phyloP scores from a whole-genome alignment of 371 early-diverging fungal species.

The Mortierella sp. region DNA sequence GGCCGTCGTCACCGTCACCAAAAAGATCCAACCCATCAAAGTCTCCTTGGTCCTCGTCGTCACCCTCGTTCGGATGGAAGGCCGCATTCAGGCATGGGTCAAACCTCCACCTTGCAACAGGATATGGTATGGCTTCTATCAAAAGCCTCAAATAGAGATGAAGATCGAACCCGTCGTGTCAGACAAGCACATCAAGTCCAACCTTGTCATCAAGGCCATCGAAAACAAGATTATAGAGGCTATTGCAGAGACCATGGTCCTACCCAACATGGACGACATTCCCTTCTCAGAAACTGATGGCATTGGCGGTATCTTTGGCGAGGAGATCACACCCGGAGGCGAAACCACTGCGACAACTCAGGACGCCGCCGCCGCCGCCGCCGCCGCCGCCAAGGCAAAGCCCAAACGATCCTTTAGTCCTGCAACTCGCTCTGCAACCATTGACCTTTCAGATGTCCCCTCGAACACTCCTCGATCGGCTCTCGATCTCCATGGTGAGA shows the following conservation, averaged over 20 bases:
- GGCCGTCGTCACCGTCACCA: conserved; percentile 62
- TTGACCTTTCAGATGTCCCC: conserved; percentile 9
- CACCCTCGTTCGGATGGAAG: conserved; percentile 71
- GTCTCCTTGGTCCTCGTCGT: conserved; percentile 84
- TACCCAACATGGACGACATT: conserved; percentile 94
- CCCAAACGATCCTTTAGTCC: conserved; percentile 17
- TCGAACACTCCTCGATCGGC: conserved; percentile 26
- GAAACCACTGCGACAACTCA: conserved; percentile 5
- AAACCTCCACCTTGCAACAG: conserved; percentile 90
- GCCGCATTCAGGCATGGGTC: conserved; percentile 79
- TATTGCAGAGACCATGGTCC: conserved; percentile 81
- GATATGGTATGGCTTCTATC: conserved; percentile 90
- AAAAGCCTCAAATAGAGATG: conserved; percentile 82
- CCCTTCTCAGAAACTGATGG: conserved; percentile 79
- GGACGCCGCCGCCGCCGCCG: conserved; percentile 2
- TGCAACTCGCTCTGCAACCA: conserved; percentile 33
- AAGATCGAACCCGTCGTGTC: conserved; percentile 90
- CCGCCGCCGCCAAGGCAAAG: background rate
- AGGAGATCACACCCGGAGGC: conserved; percentile 53
- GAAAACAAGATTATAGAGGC: conserved; percentile 86
- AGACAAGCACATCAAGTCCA: conserved; percentile 84
- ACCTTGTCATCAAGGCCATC: conserved; percentile 86
- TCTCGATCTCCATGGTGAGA: conserved; percentile 27
- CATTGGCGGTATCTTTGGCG: conserved; percentile 71
- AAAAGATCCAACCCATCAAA: conserved; percentile 71